Conservation (phyloP, 768 basidiomycete species). For the Suillus americanus region DNA sequence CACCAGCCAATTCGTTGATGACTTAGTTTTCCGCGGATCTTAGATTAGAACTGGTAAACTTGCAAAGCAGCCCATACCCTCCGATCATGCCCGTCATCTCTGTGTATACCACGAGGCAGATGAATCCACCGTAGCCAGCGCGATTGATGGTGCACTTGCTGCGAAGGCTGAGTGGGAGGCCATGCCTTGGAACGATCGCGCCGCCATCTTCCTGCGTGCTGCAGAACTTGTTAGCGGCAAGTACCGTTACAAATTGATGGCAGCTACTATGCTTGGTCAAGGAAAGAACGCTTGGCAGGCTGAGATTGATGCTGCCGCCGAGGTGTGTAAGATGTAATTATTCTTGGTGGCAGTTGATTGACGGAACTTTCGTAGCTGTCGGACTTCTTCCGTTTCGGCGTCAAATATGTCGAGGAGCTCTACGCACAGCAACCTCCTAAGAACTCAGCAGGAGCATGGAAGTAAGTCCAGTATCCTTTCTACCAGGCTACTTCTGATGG, state of each 20-base stretch:
- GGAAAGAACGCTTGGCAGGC: conserved; percentile 99
- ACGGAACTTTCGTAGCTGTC: conserved; percentile 47
- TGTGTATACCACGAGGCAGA: conserved; percentile 91
- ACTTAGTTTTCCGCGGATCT: conserved; percentile 3
- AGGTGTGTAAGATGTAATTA: conserved; percentile 52
- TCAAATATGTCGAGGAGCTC: conserved; percentile 94
- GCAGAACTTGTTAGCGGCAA: conserved; percentile 95
- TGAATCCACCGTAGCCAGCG: conserved; percentile 64
- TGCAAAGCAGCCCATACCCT: conserved; percentile 80
- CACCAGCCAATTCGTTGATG: background rate
- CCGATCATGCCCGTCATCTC: conserved; percentile 79
- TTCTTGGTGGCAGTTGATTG: conserved; percentile 5
- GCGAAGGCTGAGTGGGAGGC: conserved; percentile 91
- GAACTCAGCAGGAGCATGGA: conserved; percentile 89
- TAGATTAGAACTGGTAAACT: conserved; percentile 82
- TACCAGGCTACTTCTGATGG: conserved; percentile 8
- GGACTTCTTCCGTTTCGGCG: conserved; percentile 96
- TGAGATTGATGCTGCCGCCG: conserved; percentile 98
- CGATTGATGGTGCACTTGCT: conserved; percentile 84
- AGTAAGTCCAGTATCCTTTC: conserved; percentile 55
- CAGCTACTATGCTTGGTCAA: conserved; percentile 97
- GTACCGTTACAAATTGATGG: conserved; percentile 92
- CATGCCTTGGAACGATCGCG: conserved; percentile 95
- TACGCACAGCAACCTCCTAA: conserved; percentile 88
- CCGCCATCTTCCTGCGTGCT: conserved; percentile 97